phyloP scores from a whole-genome alignment of 495 filamentous ascomycete genomes.

The Daldinia vernicosa region DNA sequence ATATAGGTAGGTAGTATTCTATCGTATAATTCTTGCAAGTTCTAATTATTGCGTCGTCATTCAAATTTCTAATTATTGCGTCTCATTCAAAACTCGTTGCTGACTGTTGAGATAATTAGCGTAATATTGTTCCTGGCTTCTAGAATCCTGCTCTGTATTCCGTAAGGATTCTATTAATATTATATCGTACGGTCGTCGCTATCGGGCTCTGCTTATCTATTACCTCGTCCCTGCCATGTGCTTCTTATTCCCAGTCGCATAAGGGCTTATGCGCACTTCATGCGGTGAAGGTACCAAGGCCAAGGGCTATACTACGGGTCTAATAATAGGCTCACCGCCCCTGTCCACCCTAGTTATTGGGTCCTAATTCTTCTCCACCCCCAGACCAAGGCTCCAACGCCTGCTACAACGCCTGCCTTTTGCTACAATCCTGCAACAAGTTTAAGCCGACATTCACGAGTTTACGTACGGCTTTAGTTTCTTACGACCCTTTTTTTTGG shows the following conservation, averaged over 20 bases:
- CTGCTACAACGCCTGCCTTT: background rate
- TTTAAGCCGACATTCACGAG: conserved; percentile 6
- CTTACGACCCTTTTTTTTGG: conserved; percentile 13
- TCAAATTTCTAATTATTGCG: too few relatives aligned
- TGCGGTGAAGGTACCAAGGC: conserved; percentile 4
- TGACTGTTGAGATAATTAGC: background rate
- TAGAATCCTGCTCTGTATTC: background rate
- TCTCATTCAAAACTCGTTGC: background rate
- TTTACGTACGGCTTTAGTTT: conserved; percentile 7
- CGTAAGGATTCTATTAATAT: background rate
- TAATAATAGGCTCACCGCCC: conserved; percentile 6
- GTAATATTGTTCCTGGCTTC: background rate
- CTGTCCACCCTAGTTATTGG: conserved; percentile 5
- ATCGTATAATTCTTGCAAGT: background rate
- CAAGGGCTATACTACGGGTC: conserved; percentile 8
- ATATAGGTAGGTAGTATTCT: too few relatives aligned
- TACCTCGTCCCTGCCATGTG: background rate
- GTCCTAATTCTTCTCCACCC: background rate
- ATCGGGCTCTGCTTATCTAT: background rate
- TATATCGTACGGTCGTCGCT: background rate
- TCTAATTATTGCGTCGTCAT: too few relatives aligned
- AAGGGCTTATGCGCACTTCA: background rate
- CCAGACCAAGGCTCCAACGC: background rate
- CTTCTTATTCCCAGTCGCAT: conserved; percentile 13
- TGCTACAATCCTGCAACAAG: conserved; percentile 1